These are phyloP conservation scores for Miscanthus lutarioriparius DNA, from an alignment of 176 grass and related monocot species.

Conservation along the genomic window DNA sequence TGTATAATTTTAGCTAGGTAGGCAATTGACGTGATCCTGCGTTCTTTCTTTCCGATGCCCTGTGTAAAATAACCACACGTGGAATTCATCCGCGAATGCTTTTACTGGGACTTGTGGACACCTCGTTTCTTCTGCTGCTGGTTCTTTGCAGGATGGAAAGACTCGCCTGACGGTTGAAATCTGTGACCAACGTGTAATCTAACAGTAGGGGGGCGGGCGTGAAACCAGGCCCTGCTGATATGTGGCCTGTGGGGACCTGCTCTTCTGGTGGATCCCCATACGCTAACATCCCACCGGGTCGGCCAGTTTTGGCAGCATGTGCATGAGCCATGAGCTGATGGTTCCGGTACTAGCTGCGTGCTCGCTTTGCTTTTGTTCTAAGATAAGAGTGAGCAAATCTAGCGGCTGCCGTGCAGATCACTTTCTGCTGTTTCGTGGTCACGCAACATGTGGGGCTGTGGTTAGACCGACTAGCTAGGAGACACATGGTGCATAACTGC, in stretches of 20 bases:
- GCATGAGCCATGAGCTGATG: not conserved
- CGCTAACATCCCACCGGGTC: not conserved
- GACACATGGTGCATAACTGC: too few relatives aligned
- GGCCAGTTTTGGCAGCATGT: not conserved
- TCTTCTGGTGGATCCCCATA: constrained; percentile 35
- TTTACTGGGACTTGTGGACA: not conserved
- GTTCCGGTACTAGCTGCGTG: not conserved
- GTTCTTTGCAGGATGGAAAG: constrained; percentile 2
- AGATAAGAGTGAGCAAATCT: constrained; percentile 5
- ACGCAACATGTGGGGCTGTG: not conserved
- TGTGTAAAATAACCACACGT: constrained; percentile 32
- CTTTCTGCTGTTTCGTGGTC: not conserved
- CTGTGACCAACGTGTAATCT: constrained; percentile 4
- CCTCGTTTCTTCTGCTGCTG: constrained; percentile 22
- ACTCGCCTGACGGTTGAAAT: constrained; percentile 14
- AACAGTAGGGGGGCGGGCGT: not conserved
- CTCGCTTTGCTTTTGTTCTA: constrained; percentile 32
- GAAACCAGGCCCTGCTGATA: constrained; percentile 32
- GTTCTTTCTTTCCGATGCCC: not conserved
- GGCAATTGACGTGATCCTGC: not conserved
- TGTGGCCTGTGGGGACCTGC: constrained; percentile 37
- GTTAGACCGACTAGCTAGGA: not conserved
- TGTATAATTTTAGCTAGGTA: constrained; percentile 37
- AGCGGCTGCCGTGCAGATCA: not conserved
- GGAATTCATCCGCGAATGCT: constrained; percentile 6